Base-by-base conservation (phyloP, 129 eudicot genomes). In the Lactuca sativa region DNA sequence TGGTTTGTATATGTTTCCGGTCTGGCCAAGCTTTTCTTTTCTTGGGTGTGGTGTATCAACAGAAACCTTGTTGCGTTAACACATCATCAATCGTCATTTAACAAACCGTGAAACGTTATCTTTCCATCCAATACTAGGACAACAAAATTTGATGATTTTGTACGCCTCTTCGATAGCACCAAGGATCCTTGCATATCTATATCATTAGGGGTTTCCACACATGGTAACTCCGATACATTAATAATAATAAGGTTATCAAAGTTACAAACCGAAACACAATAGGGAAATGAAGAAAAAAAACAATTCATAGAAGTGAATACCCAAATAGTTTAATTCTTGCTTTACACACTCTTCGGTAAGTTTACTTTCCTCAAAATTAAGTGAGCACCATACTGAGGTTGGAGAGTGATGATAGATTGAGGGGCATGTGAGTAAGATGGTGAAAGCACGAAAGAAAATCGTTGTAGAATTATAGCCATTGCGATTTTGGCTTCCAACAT, bases 391-490 rank as follows among this genome's bases (percentile, higher is more conserved):
- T 53, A 70, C 21, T 77, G 82, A 9, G 82, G 82, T 70, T 70
- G 82, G 25, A 77, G 77, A 8, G 77, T 70, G 67, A 63, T 33
- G 56, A 77, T 14, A 47, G 67, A 63, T 7, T 17, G 57, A 5
- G 82, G 82, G 16, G 82, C 77, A 65, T 77, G 82, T 6, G 81
- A 31, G 33, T 77, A 77, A 10, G 67, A 71, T 0, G 81, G 70
- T 7, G 81, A 76, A 13, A 76, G 81, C 69, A 41, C 70, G 9
- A 76, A 76, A 21, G 77, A 77, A 60, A 77, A 77, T 11, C 55
- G 62, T 56, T 63, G 77, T 13, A 77, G 54, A 13, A 77, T 77
- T 62, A 70, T 70, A 53, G 32, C 67, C n/a, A 77, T 15, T 1
- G 67, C 82, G 8, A 77, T 70, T 34, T 77, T 77, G 0, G 77